Evolutionary conservation across 140 eudicot species (phyloP), one percentile per base, ranked within the genome.

Genomic region (Stevia rebaudiana): DNA sequence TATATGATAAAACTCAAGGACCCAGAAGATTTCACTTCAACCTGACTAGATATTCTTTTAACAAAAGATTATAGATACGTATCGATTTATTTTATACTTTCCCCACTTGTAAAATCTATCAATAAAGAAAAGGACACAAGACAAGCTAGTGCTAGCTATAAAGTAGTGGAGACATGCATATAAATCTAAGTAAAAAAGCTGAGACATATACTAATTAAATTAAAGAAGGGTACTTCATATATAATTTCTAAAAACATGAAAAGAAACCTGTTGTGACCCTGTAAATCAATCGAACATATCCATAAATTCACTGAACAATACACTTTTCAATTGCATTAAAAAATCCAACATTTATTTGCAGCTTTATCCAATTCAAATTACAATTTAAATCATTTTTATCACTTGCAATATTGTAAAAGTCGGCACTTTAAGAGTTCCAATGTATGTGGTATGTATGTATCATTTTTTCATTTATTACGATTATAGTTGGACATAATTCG

Each of bases 141-240:
- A 28, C 48, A 72, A 21, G 59, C 19, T 72, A 53, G 68, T 46
- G 67, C 66, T 72, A 56, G 60, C 65, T 35, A 62, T 62, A 62
- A 61, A 62, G 72, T 46, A 64, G 39, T 24, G 47, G 76, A 54
- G 65, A 21, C 70, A 72, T 24, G 48, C 58, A 42, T 15, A 25
- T 52, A 39, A 49, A 48, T 48, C 16, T 46, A 59, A 48, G 24
- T 30, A 59, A 47, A 48, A 48, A 17, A 67, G 50, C 23, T 21
- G 33, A 28, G 33, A 28, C 2, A 28, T 28, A 28, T 4, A n/a
- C n/a, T n/a, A n/a, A n/a, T n/a, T n/a, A n/a, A n/a, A n/a, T n/a
- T n/a, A 30, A 22, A 47, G 58, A 23, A 31, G 11, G 44, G 74
- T 56, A 19, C 40, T 15, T 58, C 4, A 25, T 11, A 61, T 44